Evolutionary conservation across 2,329 filamentous ascomycete genomes (phyloP).

Genomic region (Cytospora schulzeri): DNA sequence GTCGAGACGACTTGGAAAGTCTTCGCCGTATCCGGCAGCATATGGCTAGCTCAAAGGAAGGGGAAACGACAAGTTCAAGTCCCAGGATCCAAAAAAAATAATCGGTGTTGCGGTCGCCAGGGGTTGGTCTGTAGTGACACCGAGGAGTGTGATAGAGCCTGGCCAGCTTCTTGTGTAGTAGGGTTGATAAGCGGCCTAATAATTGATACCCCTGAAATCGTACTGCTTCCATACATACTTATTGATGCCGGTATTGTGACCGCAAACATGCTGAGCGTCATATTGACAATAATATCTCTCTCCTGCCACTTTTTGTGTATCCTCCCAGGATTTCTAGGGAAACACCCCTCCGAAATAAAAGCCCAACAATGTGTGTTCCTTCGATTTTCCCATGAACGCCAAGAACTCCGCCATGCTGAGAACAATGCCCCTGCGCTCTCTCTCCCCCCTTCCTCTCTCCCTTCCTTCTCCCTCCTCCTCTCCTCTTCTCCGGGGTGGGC

Average conservation of each 20-base stretch:
- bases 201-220: background rate
- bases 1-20: background rate
- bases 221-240: background rate
- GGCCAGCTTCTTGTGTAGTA: background rate
- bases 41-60: background rate
- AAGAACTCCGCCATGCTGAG: slow-evolving; percentile 27
- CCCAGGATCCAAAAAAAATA: background rate
- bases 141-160: background rate
- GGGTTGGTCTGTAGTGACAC: background rate
- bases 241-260: background rate
- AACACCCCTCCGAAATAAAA: slow-evolving; percentile 17
- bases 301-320: slow-evolving; percentile 5
- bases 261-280: background rate
- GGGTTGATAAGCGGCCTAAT: background rate
- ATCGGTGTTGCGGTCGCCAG: background rate
- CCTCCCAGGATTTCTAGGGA: slow-evolving; percentile 14
- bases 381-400: slow-evolving; percentile 37
- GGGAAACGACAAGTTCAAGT: background rate
- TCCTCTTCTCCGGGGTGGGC: background rate
- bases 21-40: background rate
- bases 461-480: background rate
- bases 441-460: too few relatives aligned
- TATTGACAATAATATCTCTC: background rate
- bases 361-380: slow-evolving; percentile 18
- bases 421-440: slow-evolving; percentile 8